phyloP scores from a whole-genome alignment of 768 basidiomycete genomes.

The Mycena chlorophos region DNA sequence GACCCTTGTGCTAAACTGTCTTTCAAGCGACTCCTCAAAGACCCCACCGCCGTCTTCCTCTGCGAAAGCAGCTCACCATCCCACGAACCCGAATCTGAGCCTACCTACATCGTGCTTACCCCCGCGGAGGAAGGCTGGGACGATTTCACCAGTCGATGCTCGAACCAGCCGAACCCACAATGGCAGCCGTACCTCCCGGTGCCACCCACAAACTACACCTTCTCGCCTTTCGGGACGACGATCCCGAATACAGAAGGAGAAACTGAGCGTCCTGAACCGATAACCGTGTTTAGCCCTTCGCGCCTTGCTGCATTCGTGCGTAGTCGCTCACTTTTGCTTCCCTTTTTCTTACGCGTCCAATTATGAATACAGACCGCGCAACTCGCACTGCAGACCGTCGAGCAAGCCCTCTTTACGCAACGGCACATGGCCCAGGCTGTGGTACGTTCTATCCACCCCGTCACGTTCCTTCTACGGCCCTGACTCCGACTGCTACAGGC shows the following conservation, averaged over 20 bases:
- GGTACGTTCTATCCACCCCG: conserved; percentile 33
- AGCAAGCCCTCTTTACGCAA: conserved; percentile 35
- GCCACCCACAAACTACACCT: conserved; percentile 20
- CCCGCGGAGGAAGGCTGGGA: conserved; percentile 40
- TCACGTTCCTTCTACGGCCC: conserved; percentile 6
- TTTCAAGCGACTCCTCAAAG: conserved; percentile 13
- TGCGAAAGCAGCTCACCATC: no score
- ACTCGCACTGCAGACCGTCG: conserved; percentile 23
- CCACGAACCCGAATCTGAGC: no score
- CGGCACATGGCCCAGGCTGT: conserved; percentile 38
- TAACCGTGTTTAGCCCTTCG: conserved; percentile 33
- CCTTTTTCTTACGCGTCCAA: background rate
- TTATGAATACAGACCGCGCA: background rate
- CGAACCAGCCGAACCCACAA: conserved; percentile 40
- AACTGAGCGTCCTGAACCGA: conserved; percentile 1
- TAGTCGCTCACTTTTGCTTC: background rate
- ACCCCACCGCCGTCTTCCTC: conserved; percentile 1
- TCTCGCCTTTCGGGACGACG: conserved; percentile 14
- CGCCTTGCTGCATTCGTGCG: conserved; percentile 33
- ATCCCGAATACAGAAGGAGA: background rate
- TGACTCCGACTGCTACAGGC: conserved; percentile 33
- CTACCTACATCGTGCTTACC: conserved; percentile 53
- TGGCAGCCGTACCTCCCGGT: conserved; percentile 36
- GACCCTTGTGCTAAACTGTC: background rate
- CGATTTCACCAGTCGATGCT: conserved; percentile 34